phyloP scores from a whole-genome alignment of 1,139 yeast genomes.

The Sugiyamaella pinicola region DNA sequence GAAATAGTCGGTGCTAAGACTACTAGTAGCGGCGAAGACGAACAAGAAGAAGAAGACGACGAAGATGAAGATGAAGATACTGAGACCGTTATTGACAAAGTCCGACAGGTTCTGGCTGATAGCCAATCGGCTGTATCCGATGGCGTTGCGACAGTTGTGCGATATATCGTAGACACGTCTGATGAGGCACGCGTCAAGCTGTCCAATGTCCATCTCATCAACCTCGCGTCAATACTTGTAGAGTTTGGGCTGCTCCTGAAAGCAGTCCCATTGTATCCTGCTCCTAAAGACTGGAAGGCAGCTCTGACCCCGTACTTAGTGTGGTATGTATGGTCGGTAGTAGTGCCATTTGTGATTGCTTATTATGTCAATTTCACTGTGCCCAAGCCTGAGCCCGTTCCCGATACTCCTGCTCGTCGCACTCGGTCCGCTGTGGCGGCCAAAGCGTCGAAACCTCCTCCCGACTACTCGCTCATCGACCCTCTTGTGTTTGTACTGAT shows the following conservation, averaged over 20 bases:
- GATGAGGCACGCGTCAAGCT: constrained; percentile 26
- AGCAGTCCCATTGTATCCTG: constrained; percentile 16
- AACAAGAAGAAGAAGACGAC: constrained; percentile 23
- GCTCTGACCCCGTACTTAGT: constrained; percentile 39
- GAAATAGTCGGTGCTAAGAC: not conserved
- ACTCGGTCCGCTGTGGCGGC: constrained; percentile 36
- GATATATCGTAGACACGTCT: constrained; percentile 20
- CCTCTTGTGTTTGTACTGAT: constrained; percentile 60
- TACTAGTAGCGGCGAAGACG: constrained; percentile 20
- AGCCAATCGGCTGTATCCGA: constrained; percentile 19
- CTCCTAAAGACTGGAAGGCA: constrained; percentile 28
- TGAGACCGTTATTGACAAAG: constrained; percentile 2
- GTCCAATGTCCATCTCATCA: constrained; percentile 28
- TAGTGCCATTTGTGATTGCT: constrained; percentile 47
- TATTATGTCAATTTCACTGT: constrained; percentile 39
- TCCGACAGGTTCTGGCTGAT: not conserved
- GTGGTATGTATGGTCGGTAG: constrained; percentile 40
- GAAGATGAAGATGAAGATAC: constrained; percentile 24
- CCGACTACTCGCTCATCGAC: constrained; percentile 45
- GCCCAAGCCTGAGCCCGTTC: constrained; percentile 11
- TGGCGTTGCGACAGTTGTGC: constrained; percentile 20
- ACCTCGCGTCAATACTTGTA: constrained; percentile 24
- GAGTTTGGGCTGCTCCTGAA: constrained; percentile 28
- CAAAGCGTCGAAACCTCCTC: constrained; percentile 15
- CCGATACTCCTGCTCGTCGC: constrained; percentile 30